Percentiles rank a stretch among this genome's conserved stretches.
Conservation (phyloP, 192 early-diverging fungal genomes). For the Coemansia sp. region DNA sequence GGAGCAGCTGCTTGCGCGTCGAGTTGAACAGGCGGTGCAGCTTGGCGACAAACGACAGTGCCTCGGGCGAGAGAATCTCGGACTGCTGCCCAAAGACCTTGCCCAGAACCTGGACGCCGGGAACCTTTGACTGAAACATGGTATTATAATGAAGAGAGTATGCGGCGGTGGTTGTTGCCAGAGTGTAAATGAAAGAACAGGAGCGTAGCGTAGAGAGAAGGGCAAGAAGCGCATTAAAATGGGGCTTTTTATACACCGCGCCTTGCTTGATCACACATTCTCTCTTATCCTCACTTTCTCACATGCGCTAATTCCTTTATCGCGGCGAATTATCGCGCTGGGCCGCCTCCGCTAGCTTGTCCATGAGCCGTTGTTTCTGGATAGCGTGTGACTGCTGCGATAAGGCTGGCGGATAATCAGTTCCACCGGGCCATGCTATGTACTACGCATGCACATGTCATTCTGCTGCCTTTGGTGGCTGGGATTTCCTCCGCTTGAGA, state of each 20-base stretch:
- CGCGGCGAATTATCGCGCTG: no score
- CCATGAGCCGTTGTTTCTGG: no score
- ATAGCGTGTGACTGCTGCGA: neutral
- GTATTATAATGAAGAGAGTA: neutral
- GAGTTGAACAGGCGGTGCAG: conserved; percentile 91
- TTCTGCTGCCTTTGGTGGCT: no score
- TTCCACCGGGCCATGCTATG: conserved; percentile 2
- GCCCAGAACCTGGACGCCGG: conserved; percentile 76
- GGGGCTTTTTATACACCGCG: neutral
- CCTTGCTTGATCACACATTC: neutral
- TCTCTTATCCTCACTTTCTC: neutral
- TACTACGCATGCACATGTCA: no score
- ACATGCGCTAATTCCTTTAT: neutral
- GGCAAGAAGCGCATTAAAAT: neutral
- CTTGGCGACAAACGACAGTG: conserved; percentile 85
- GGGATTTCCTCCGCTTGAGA: no score
- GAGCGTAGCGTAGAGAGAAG: conserved; percentile 4
- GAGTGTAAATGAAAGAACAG: neutral
- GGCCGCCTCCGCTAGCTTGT: no score
- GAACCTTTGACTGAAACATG: conserved; percentile 59
- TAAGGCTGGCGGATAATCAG: neutral
- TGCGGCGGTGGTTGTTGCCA: neutral
- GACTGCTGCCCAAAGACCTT: conserved; percentile 65
- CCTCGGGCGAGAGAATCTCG: conserved; percentile 82
- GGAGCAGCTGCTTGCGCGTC: conserved; percentile 87